Evolutionary conservation across 768 basidiomycete species (phyloP), one percentile per base, ranked within the genome.

Genomic region (Ephemerocybe angulata): DNA sequence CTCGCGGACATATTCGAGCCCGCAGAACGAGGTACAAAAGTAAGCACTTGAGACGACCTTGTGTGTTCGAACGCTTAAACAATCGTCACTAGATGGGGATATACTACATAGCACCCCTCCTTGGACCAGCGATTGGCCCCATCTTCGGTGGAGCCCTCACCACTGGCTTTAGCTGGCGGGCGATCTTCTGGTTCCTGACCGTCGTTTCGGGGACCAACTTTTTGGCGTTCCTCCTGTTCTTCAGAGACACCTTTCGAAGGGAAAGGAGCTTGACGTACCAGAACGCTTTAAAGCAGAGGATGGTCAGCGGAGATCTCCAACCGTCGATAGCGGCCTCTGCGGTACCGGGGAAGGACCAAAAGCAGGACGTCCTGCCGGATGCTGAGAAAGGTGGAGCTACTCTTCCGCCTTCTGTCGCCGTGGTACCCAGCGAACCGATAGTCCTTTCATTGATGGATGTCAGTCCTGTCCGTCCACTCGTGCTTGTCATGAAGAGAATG

Each of bases 191-290:
- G 81, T 91, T 94, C 66, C 78, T 93, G 22, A 73, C 80, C 1
- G 84, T 85, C 29, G 76, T 86, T 52, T 80, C 80, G 8, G 83
- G 82, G 1, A 27, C 76, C 30, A 79, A 78, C 49, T 72, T 82
- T 49, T 41, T 83, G 35, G 69, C 76, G 19, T 90, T 91, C 67
- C 52, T 87, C 30, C 67, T 86, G 22, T 72, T 87, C 63, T 90
- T 93, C 73, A 82, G 80, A 55, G 92, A 95, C 62, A 91, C 91
- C 0, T 95, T 90, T 72, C 81, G 92, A 17, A 73, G 79, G 52
- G 90, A 93, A 63, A 85, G 94, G 41, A 94, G 91, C 52, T 70
- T 88, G 22, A 81, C 83, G 2, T 96, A 94, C 67, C 88, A 90
- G 64, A 75, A 76, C 33, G 84, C 85, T 0, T 70, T 90, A 40